Evolutionary conservation across 169 alveolate species (phyloP).

Genomic region (Toxoplasma gondii): DNA sequence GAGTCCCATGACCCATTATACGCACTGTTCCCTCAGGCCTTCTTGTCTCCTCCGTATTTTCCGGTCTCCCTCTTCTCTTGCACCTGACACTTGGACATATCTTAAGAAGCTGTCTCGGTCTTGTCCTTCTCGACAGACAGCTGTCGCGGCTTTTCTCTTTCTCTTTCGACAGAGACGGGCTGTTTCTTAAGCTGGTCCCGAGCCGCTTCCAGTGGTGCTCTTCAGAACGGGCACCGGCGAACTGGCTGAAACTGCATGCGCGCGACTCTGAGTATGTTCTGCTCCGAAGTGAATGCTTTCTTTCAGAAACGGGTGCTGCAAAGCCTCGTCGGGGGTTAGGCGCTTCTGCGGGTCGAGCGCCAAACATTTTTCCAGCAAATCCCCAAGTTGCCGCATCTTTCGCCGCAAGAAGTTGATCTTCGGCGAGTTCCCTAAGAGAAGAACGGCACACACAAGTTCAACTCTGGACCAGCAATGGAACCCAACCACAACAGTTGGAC

Average conservation of each 20-base stretch:
- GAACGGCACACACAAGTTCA: too few relatives aligned
- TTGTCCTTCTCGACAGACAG: too few relatives aligned
- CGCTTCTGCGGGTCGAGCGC: constrained; percentile 95
- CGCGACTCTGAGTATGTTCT: not conserved
- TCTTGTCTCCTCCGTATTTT: too few relatives aligned
- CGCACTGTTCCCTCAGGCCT: too few relatives aligned
- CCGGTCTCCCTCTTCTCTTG: too few relatives aligned
- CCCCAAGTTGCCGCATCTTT: constrained; percentile 87
- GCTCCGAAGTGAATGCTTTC: constrained; percentile 72
- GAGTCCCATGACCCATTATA: too few relatives aligned
- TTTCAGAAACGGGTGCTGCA: constrained; percentile 92
- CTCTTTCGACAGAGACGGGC: too few relatives aligned
- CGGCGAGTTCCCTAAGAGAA: constrained; percentile 72
- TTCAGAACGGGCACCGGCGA: not conserved
- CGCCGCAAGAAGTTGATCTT: constrained; percentile 77
- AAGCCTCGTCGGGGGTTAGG: constrained; percentile 95
- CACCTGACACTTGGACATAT: too few relatives aligned
- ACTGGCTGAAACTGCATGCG: not conserved
- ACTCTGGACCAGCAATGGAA: not conserved
- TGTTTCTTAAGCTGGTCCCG: too few relatives aligned
- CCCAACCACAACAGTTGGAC: not conserved
- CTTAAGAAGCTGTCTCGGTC: too few relatives aligned
- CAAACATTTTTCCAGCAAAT: constrained; percentile 93
- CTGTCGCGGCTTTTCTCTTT: too few relatives aligned
- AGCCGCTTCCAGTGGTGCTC: not conserved